Evolutionary conservation across 1,284 basidiomycete species (phyloP).

Genomic region (Puccinia triticina): DNA sequence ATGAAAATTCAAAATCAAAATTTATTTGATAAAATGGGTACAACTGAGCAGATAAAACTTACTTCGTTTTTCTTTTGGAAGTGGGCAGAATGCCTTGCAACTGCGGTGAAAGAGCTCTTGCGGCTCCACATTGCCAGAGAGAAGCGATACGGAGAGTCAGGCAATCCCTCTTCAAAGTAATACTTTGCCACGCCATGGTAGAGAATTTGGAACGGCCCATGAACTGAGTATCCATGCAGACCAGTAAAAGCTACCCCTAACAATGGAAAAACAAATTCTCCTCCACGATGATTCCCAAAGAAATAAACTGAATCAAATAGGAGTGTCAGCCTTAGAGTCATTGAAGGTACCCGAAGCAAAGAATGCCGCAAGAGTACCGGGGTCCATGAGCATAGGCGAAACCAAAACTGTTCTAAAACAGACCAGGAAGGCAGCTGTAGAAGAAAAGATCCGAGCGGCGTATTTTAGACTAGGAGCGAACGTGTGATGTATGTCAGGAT

Average conservation of each 20-base stretch:
- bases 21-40: no score
- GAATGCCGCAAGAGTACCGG: no score
- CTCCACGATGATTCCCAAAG: background rate
- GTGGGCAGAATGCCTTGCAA: background rate
- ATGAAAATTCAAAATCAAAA: no score
- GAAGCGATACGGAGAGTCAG: background rate
- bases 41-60: background rate
- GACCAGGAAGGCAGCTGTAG: no score
- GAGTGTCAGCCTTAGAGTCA: no score
- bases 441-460: no score
- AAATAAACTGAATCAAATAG: slow-evolving; percentile 8
- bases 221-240: background rate
- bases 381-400: no score
- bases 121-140: background rate
- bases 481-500: no score
- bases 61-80: no score
- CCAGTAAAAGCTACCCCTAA: background rate
- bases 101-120: background rate
- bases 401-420: no score
- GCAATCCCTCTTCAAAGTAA: background rate
- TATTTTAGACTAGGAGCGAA: no score
- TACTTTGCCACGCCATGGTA: background rate
- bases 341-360: no score
- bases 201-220: background rate
- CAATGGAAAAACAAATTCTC: background rate